A percentile compares a stretch with the other conserved stretches of the same genome.
phyloP scores from a whole-genome alignment of 352 stramenopile genomes.

The Pythium myriotylum region DNA sequence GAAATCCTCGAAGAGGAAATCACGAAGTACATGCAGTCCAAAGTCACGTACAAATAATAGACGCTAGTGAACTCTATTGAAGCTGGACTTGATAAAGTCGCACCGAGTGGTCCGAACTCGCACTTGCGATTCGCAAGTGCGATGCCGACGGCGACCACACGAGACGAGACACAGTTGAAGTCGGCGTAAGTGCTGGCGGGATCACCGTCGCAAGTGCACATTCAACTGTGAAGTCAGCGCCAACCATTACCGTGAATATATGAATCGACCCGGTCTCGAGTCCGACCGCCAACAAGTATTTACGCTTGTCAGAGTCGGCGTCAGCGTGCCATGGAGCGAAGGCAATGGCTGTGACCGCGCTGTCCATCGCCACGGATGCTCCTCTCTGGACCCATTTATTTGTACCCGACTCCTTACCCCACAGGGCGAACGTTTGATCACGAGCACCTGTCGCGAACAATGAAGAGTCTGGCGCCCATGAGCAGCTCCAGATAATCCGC shows the following conservation, averaged over 20 bases:
- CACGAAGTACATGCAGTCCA: conserved; percentile 75
- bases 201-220: conserved; percentile 28
- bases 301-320: neutral
- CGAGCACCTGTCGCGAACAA: conserved; percentile 64
- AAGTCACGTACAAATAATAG: conserved; percentile 55
- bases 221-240: neutral
- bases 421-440: conserved; percentile 70
- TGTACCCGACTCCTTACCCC: conserved; percentile 17
- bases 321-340: conserved; percentile 41
- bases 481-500: conserved; percentile 82
- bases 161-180: conserved; percentile 48
- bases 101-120: conserved; percentile 57
- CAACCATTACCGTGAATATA: neutral
- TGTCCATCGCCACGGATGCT: conserved; percentile 32
- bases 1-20: conserved; percentile 75
- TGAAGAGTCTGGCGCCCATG: conserved; percentile 62
- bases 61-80: conserved; percentile 6
- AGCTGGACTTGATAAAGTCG: conserved; percentile 41
- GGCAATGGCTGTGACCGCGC: conserved; percentile 62
- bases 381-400: conserved; percentile 30
- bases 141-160: conserved; percentile 34
- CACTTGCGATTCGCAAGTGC: conserved; percentile 34
- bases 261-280: conserved; percentile 57
- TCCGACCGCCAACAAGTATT: conserved; percentile 55
- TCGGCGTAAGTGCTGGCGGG: conserved; percentile 29